These are phyloP conservation scores for Plasmodium vivax DNA, from an alignment of 169 alveolate species.

Conservation along the genomic window DNA sequence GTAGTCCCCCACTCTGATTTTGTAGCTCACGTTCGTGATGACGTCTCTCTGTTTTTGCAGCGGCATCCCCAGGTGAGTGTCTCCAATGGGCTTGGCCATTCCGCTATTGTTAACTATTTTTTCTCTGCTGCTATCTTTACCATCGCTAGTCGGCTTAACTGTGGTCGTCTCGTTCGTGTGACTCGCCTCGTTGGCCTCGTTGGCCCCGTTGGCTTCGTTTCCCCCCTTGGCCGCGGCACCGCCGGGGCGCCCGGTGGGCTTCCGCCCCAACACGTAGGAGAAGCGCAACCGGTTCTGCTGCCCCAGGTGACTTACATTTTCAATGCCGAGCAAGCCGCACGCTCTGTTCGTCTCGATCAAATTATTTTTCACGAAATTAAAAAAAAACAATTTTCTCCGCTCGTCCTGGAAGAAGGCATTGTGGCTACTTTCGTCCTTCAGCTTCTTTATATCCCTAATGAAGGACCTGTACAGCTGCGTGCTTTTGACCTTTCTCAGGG, in stretches of 20 bases:
- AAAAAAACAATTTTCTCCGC: slow-evolving; percentile 31
- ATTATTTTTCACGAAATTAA: slow-evolving; percentile 41
- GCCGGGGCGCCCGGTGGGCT: neutral
- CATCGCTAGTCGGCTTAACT: neutral
- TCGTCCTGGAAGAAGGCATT: slow-evolving; percentile 25
- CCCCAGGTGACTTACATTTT: slow-evolving; percentile 12
- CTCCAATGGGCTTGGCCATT: neutral
- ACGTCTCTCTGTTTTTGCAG: neutral
- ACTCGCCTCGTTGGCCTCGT: neutral
- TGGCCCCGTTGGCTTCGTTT: too few relatives aligned
- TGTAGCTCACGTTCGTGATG: slow-evolving; percentile 20
- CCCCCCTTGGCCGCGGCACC: too few relatives aligned
- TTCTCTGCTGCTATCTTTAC: neutral
- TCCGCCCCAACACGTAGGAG: neutral
- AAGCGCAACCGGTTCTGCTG: neutral
- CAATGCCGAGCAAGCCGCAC: slow-evolving; percentile 39
- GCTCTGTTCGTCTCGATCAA: slow-evolving; percentile 31
- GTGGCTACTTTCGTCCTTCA: slow-evolving; percentile 32
- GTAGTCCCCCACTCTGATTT: slow-evolving; percentile 69
- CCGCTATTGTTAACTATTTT: too few relatives aligned
- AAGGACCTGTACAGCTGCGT: slow-evolving; percentile 13
- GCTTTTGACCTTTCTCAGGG: slow-evolving; percentile 2
- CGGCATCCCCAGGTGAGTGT: neutral
- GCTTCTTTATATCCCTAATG: slow-evolving; percentile 33
- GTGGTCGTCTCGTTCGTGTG: neutral